Evolutionary conservation across 2,329 filamentous ascomycete genomes (phyloP).

Genomic region (Trichoderma sp.): DNA sequence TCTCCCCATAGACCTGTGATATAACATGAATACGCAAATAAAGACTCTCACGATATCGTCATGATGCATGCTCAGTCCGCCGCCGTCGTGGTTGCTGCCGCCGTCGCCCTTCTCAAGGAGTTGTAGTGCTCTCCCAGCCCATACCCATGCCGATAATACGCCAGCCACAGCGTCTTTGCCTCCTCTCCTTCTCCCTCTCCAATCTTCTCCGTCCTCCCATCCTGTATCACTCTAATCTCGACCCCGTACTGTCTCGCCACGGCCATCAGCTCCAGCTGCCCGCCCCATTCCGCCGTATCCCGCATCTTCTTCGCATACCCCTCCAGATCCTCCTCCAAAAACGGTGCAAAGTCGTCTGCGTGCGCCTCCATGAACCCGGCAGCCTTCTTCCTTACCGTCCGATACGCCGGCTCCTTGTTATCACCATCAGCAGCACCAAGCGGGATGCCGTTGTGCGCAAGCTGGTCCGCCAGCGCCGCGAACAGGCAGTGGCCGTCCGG

Average conservation of each 20-base stretch:
- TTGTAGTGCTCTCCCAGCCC: slow-evolving; percentile 98
- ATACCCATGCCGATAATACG: slow-evolving; percentile 92
- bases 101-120: slow-evolving; percentile 59
- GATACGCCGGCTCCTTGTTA: slow-evolving; percentile 52
- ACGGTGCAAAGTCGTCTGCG: slow-evolving; percentile 78
- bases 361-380: slow-evolving; percentile 74
- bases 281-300: slow-evolving; percentile 93
- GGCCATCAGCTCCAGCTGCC: slow-evolving; percentile 84
- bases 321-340: slow-evolving; percentile 76
- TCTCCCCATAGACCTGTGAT: background rate
- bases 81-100: slow-evolving; percentile 5
- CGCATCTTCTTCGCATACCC: slow-evolving; percentile 73
- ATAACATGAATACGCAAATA: background rate
- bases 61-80: slow-evolving; percentile 8
- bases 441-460: slow-evolving; percentile 52
- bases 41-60: background rate
- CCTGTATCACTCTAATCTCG: slow-evolving; percentile 81
- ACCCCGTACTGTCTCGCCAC: slow-evolving; percentile 77
- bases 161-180: slow-evolving; percentile 71
- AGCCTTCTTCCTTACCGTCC: slow-evolving; percentile 64
- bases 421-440: slow-evolving; percentile 30
- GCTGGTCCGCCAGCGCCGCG: slow-evolving; percentile 83
- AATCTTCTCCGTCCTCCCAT: slow-evolving; percentile 77
- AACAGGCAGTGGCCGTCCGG: slow-evolving; percentile 97
- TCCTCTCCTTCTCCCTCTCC: slow-evolving; percentile 47